These are phyloP conservation scores for Scedosporium minutisporum DNA, from an alignment of 2,329 filamentous ascomycete genomes.

Conservation along the genomic window DNA sequence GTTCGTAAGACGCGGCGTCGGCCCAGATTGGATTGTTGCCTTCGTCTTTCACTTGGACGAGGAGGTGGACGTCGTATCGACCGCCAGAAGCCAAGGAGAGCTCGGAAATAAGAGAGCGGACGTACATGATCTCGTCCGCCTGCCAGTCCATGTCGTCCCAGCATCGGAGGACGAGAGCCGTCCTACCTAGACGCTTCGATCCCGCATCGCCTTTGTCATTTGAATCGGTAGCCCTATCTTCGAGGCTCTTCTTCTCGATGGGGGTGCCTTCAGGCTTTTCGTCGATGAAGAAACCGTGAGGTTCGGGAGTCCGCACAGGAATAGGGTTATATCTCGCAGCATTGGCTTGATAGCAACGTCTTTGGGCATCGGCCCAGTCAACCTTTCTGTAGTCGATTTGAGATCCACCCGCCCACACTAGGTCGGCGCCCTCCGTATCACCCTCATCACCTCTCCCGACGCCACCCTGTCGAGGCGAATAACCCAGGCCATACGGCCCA, in stretches of 20 bases:
- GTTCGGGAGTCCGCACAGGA: slow-evolving; percentile 26
- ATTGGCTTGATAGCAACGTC: slow-evolving; percentile 64
- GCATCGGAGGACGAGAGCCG: slow-evolving; percentile 70
- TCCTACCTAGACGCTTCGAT: slow-evolving; percentile 39
- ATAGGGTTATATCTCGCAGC: slow-evolving; percentile 53
- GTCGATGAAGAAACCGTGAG: slow-evolving; percentile 43
- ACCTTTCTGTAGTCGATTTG: slow-evolving; percentile 70
- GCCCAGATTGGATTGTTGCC: slow-evolving; percentile 68
- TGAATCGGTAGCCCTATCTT: not conserved
- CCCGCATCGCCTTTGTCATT: not conserved
- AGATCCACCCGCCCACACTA: slow-evolving; percentile 61
- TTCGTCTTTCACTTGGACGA: slow-evolving; percentile 76
- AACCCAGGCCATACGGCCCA: slow-evolving; percentile 84
- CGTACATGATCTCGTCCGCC: slow-evolving; percentile 69
- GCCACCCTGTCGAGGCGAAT: slow-evolving; percentile 68
- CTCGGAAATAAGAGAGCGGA: slow-evolving; percentile 78
- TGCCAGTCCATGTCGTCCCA: slow-evolving; percentile 76
- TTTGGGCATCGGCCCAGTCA: slow-evolving; percentile 71
- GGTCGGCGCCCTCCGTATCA: slow-evolving; percentile 69
- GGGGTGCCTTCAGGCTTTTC: slow-evolving; percentile 15
- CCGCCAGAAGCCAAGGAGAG: slow-evolving; percentile 71
- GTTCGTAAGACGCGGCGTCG: slow-evolving; percentile 57
- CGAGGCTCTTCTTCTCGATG: not conserved
- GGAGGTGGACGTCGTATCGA: slow-evolving; percentile 77
- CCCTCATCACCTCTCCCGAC: slow-evolving; percentile 78